A percentile compares a stretch with the other conserved stretches of the same genome.
phyloP scores from a whole-genome alignment of 2,329 filamentous ascomycete species.

The Cytospora piceae region DNA sequence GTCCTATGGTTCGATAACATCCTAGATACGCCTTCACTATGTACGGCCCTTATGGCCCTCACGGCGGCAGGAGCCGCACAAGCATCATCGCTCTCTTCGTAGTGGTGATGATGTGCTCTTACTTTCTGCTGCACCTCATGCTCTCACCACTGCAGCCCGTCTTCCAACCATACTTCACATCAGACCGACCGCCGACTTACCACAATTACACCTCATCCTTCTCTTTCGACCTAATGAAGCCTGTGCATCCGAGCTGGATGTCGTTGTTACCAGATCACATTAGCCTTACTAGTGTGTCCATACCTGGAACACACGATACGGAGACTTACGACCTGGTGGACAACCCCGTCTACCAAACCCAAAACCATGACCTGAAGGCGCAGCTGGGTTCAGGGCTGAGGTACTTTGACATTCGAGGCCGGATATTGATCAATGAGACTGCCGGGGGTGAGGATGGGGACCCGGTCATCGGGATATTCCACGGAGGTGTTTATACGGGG shows the following conservation, averaged over 20 bases:
- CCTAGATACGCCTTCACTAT: conserved; percentile 11
- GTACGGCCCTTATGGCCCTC: conserved; percentile 2
- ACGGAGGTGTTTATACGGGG: conserved; percentile 50
- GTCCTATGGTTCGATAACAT: neutral
- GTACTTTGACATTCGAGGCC: conserved; percentile 54
- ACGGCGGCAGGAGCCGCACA: conserved; percentile 21
- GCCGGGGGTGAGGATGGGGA: conserved; percentile 33
- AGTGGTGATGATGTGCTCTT: conserved; percentile 20
- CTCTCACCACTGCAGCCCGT: conserved; percentile 12
- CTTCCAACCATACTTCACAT: neutral
- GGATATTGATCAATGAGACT: conserved; percentile 44
- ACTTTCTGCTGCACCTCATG: conserved; percentile 21
- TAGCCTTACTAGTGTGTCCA: conserved; percentile 49
- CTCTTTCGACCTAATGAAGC: conserved; percentile 48
- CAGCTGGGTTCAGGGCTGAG: conserved; percentile 53
- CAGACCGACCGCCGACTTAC: conserved; percentile 17
- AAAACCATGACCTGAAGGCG: conserved; percentile 49
- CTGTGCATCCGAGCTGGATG: conserved; percentile 49
- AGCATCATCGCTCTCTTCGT: conserved; percentile 15
- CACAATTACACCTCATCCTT: conserved; percentile 40
- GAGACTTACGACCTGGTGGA: conserved; percentile 50
- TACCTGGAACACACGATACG: conserved; percentile 59
- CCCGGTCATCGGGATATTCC: conserved; percentile 49
- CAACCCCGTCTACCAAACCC: conserved; percentile 47
- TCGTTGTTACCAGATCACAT: conserved; percentile 45